Percentiles rank a stretch among this genome's conserved stretches.
Evolutionary conservation across 257 asterid genomes (phyloP).

Genomic region (Handroanthus guayacan): DNA sequence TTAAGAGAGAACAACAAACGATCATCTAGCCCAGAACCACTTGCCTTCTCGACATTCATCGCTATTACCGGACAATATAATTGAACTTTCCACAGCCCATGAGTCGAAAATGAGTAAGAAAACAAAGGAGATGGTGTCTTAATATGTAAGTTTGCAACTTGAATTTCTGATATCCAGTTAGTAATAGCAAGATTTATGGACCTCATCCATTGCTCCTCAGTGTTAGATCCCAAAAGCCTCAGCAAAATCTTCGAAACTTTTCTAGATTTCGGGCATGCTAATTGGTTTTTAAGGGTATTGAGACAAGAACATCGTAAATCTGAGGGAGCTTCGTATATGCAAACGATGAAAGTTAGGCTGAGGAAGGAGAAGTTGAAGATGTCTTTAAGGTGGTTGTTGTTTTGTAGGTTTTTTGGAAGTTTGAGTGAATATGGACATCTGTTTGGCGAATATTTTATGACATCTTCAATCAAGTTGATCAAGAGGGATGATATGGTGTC

Average conservation of each 20-base stretch:
- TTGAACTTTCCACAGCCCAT: constrained; percentile 88
- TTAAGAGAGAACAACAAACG: constrained; percentile 68
- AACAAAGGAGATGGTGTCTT: constrained; percentile 68
- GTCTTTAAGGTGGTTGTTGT: constrained; percentile 39
- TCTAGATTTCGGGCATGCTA: constrained; percentile 58
- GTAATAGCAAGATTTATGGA: constrained; percentile 79
- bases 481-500: constrained; percentile 39
- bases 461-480: constrained; percentile 54
- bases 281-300: constrained; percentile 51
- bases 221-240: constrained; percentile 72
- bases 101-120: constrained; percentile 56
- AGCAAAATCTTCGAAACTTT: constrained; percentile 51
- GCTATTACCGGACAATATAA: constrained; percentile 84
- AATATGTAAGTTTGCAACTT: not conserved
- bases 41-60: constrained; percentile 59
- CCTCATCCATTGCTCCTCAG: constrained; percentile 78
- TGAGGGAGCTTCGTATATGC: constrained; percentile 80
- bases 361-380: constrained; percentile 70
- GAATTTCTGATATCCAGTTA: constrained; percentile 66
- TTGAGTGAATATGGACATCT: constrained; percentile 39
- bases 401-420: constrained; percentile 37
- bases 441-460: constrained; percentile 53
- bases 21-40: constrained; percentile 56
- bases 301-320: constrained; percentile 65
- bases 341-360: constrained; percentile 63